Conservation (phyloP, 164 flowering plant genomes). For the Taxillus chinensis region DNA sequence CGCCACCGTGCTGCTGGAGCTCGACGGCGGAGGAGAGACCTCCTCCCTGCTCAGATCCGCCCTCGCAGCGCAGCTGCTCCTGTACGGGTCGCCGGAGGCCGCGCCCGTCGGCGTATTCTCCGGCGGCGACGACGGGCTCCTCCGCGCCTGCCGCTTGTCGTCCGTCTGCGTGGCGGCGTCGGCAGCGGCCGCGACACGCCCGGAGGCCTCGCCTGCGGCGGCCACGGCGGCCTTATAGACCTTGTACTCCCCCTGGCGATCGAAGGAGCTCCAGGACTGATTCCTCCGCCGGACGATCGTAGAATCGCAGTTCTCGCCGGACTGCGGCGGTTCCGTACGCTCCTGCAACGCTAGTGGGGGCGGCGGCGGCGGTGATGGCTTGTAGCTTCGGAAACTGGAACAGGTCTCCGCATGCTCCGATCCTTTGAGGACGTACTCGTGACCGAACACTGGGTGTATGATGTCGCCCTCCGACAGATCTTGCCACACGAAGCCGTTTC, state of each 20-base stretch:
- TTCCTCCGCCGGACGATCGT: slow-evolving; percentile 43
- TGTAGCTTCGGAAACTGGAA: slow-evolving; percentile 11
- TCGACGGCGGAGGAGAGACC: slow-evolving; percentile 13
- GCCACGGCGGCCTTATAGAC: slow-evolving; percentile 45
- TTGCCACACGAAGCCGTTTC: slow-evolving; percentile 43
- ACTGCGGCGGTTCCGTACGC: slow-evolving; percentile 3
- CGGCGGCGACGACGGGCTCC: slow-evolving; percentile 1
- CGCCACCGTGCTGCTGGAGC: slow-evolving; percentile 12
- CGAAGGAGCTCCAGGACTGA: slow-evolving; percentile 77
- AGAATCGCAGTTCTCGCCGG: slow-evolving; percentile 18
- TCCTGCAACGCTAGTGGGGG: not conserved
- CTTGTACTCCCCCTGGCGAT: slow-evolving; percentile 67
- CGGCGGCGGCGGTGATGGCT: slow-evolving; percentile 6
- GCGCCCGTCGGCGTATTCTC: not conserved
- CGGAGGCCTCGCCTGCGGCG: slow-evolving; percentile 17
- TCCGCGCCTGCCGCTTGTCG: slow-evolving; percentile 21
- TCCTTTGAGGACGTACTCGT: slow-evolving; percentile 46
- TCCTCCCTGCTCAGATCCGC: slow-evolving; percentile 22
- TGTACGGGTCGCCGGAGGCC: not conserved
- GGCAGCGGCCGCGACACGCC: slow-evolving; percentile 33
- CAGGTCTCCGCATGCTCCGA: slow-evolving; percentile 11
- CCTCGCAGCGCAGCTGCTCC: slow-evolving; percentile 1
- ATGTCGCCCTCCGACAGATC: slow-evolving; percentile 33
- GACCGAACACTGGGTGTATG: slow-evolving; percentile 27
- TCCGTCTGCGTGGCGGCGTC: slow-evolving; percentile 86